Conservation (phyloP, 1,284 basidiomycete species). For the Trichosporon sp. region DNA sequence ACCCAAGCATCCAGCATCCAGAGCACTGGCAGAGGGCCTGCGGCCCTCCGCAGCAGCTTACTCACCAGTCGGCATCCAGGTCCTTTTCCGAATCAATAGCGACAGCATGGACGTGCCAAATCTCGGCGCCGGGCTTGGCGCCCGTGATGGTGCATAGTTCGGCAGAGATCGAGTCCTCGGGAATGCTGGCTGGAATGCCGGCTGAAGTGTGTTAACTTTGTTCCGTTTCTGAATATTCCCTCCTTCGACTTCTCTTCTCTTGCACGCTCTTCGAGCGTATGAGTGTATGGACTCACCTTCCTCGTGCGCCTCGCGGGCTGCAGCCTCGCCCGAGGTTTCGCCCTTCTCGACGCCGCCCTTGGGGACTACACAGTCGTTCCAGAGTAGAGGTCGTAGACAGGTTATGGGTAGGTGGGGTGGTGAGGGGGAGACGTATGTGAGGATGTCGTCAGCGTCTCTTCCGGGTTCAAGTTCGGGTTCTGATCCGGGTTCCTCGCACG, state of each 20-base stretch:
- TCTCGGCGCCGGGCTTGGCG: conserved; percentile 1
- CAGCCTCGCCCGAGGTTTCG: conserved; percentile 41
- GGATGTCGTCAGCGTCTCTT: not conserved
- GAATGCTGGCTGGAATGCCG: conserved; percentile 4
- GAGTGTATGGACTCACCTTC: conserved; percentile 33
- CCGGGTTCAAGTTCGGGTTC: not conserved
- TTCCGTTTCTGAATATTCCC: too few species aligned
- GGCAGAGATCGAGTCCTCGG: conserved; percentile 2
- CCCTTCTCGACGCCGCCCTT: conserved; percentile 45
- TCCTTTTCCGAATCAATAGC: conserved; percentile 18
- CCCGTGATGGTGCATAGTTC: not conserved
- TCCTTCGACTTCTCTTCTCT: too few species aligned
- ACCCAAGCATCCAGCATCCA: not conserved
- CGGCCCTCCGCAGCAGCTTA: not conserved
- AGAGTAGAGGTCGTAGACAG: too few species aligned
- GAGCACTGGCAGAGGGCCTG: too few species aligned
- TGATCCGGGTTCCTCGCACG: too few species aligned
- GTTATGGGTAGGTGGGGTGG: not conserved
- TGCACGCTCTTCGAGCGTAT: too few species aligned
- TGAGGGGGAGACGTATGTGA: not conserved
- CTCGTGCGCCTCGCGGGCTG: conserved; percentile 44
- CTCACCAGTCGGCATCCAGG: conserved; percentile 26
- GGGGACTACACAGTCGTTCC: too few species aligned
- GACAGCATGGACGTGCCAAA: conserved; percentile 37
- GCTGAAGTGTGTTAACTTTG: not conserved